Conservation (phyloP, 441 rosid species). For the Melastoma candidum region DNA sequence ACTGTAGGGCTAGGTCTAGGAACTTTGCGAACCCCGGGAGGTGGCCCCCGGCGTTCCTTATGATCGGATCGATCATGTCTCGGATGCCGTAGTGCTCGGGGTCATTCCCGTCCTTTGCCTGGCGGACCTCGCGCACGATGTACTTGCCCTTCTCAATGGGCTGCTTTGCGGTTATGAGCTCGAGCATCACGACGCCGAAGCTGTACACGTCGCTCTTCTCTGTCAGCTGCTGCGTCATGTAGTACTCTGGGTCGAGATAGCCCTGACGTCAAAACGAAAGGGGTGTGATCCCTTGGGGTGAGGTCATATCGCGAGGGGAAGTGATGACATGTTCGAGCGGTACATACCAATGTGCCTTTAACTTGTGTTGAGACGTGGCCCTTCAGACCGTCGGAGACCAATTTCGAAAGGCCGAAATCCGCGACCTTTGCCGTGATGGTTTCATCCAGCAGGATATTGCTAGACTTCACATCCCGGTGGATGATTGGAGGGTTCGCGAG, state of each 20-base stretch:
- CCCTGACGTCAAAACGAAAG: slow-evolving; percentile 40
- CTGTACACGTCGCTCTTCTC: slow-evolving; percentile 99
- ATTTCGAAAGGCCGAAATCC: slow-evolving; percentile 94
- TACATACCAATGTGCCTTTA: slow-evolving; percentile 86
- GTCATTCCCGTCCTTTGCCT: slow-evolving; percentile 43
- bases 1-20: slow-evolving; percentile 68
- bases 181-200: slow-evolving; percentile 90
- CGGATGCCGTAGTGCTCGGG: slow-evolving; percentile 52
- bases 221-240: slow-evolving; percentile 86
- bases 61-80: slow-evolving; percentile 61
- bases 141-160: slow-evolving; percentile 92
- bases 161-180: slow-evolving; percentile 67
- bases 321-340: background rate
- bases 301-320: background rate
- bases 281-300: background rate
- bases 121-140: slow-evolving; percentile 63
- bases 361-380: slow-evolving; percentile 99
- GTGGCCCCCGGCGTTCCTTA: slow-evolving; percentile 32
- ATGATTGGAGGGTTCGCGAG: slow-evolving; percentile 95
- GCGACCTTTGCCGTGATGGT: slow-evolving; percentile 88
- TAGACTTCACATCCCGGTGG: slow-evolving; percentile 89
- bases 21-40: slow-evolving; percentile 47
- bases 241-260: slow-evolving; percentile 94
- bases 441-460: slow-evolving; percentile 83
- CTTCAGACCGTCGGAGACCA: slow-evolving; percentile 72